Percentiles rank a stretch among this genome's conserved stretches.
phyloP scores from a whole-genome alignment of 345 rosid genomes.

The Arabidopsis thaliana region DNA sequence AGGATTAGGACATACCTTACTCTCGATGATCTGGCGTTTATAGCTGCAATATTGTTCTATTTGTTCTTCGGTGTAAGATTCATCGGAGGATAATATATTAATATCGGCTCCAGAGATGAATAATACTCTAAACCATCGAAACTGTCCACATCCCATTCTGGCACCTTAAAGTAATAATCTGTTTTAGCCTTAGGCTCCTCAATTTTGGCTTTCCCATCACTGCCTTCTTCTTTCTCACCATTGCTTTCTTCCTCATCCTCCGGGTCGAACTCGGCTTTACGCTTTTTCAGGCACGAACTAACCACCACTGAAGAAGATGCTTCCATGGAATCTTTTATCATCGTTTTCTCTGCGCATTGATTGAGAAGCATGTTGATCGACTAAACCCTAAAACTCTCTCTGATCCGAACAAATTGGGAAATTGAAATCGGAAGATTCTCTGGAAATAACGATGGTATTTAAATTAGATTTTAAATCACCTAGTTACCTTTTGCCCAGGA shows the following conservation, averaged over 20 bases:
- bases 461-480: too few species aligned
- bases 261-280: constrained; percentile 18
- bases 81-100: background rate
- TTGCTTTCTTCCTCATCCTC: background rate
- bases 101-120: background rate
- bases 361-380: too few species aligned
- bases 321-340: background rate
- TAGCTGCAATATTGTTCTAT: background rate
- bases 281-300: background rate
- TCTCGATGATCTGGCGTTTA: constrained; percentile 20
- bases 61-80: background rate
- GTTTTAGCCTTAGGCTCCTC: background rate
- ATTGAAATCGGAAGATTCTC: too few species aligned
- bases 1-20: background rate
- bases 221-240: background rate
- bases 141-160: constrained; percentile 27
- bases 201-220: background rate
- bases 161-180: background rate
- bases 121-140: background rate
- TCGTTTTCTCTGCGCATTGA: too few species aligned
- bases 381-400: too few species aligned
- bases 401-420: too few species aligned
- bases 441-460: too few species aligned
- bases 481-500: too few species aligned
- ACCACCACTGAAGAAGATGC: background rate